phyloP scores from a whole-genome alignment of 192 early-diverging fungal species.

The Phlyctochytrium arcticum region DNA sequence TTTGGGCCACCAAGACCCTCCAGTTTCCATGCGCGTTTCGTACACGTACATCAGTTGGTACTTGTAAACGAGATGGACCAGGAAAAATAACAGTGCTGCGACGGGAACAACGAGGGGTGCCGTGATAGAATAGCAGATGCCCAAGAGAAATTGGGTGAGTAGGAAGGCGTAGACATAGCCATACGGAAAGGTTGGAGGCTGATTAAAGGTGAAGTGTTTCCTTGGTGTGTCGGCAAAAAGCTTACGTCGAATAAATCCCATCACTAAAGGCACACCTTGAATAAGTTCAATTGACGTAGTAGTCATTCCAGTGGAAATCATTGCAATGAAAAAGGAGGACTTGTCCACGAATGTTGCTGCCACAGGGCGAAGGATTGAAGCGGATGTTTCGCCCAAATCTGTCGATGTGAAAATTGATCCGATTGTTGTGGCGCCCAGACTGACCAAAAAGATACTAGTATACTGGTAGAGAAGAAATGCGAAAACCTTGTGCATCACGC shows the following conservation, averaged over 20 bases:
- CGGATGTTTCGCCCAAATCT: neutral
- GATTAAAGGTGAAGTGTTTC: constrained; percentile 33
- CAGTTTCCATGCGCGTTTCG: constrained; percentile 38
- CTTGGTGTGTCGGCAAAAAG: constrained; percentile 40
- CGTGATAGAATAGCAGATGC: constrained; percentile 31
- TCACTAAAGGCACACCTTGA: constrained; percentile 38
- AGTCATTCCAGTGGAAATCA: constrained; percentile 28
- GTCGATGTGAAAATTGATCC: neutral
- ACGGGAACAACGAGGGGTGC: constrained; percentile 42
- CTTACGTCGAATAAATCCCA: constrained; percentile 31
- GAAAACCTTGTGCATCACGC: constrained; percentile 41
- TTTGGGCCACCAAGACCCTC: constrained; percentile 36
- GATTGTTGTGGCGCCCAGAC: neutral
- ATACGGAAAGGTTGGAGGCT: constrained; percentile 36
- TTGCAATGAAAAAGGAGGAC: constrained; percentile 35
- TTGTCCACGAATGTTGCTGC: neutral
- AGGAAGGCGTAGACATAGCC: constrained; percentile 34
- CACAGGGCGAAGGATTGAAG: neutral
- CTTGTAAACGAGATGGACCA: constrained; percentile 39
- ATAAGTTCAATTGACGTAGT: constrained; percentile 39
- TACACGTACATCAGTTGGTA: constrained; percentile 50
- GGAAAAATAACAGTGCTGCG: constrained; percentile 26
- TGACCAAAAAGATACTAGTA: constrained; percentile 10
- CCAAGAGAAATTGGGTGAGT: constrained; percentile 35
- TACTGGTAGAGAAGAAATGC: constrained; percentile 38